Evolutionary conservation across 169 alveolate species (phyloP).

Genomic region (Besnoitia besnoiti): DNA sequence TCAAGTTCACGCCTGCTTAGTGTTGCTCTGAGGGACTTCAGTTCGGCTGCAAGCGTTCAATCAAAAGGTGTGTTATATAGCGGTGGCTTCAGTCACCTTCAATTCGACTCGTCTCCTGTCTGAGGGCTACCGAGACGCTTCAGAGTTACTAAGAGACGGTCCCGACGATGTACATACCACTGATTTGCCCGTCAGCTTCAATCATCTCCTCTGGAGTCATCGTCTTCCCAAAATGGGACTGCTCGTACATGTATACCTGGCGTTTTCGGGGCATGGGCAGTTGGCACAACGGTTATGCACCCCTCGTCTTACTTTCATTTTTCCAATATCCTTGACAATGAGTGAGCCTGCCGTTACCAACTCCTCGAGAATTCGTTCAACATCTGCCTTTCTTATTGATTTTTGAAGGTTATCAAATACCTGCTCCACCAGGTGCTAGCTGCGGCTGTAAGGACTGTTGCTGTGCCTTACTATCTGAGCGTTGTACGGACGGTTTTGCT

Average conservation of each 20-base stretch:
- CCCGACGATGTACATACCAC: not conserved
- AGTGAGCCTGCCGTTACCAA: constrained; percentile 51
- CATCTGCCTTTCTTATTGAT: constrained; percentile 37
- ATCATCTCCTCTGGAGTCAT: not conserved
- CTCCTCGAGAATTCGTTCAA: constrained; percentile 48
- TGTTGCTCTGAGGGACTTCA: not conserved
- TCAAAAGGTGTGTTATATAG: not conserved
- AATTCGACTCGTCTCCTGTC: not conserved
- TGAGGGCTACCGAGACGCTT: not conserved
- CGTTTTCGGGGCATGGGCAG: not conserved
- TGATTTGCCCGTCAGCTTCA: not conserved
- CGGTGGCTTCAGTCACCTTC: constrained; percentile 11
- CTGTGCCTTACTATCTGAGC: constrained; percentile 55
- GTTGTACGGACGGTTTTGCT: constrained; percentile 66
- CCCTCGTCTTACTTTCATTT: constrained; percentile 1
- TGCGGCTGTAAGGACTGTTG: not conserved
- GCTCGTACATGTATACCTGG: constrained; percentile 64
- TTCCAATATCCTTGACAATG: constrained; percentile 61
- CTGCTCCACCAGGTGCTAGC: not conserved
- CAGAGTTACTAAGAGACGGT: not conserved
- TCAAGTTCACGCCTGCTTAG: not conserved
- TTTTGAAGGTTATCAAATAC: constrained; percentile 52
- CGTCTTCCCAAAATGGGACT: constrained; percentile 36
- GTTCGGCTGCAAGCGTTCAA: not conserved
- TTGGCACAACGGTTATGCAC: not conserved